Percentiles rank a stretch among this genome's conserved stretches.
phyloP scores from a whole-genome alignment of 2,329 filamentous ascomycete genomes.

The Alternaria tenuissima region DNA sequence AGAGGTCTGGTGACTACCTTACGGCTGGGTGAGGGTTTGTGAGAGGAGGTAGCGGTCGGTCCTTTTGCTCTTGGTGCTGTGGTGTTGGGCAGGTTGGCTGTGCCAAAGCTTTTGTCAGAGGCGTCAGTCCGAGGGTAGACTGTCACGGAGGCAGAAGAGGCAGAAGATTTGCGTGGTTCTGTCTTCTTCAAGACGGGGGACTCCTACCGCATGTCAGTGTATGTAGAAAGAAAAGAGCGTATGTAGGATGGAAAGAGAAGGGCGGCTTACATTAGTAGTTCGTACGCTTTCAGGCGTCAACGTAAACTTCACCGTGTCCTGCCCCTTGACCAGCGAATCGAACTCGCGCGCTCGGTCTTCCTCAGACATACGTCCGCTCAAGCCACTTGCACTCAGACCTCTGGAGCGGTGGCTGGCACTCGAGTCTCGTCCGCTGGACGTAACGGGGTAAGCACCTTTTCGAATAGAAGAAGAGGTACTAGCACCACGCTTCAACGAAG shows the following conservation, averaged over 20 bases:
- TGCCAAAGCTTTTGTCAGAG: slow-evolving; percentile 39
- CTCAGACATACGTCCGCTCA: slow-evolving; percentile 48
- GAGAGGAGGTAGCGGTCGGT: slow-evolving; percentile 22
- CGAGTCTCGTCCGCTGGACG: slow-evolving; percentile 46
- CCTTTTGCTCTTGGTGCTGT: slow-evolving; percentile 33
- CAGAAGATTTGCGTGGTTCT: slow-evolving; percentile 26
- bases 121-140: slow-evolving; percentile 45
- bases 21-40: slow-evolving; percentile 36
- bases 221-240: neutral
- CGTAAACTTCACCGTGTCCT: slow-evolving; percentile 61
- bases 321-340: slow-evolving; percentile 57
- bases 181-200: slow-evolving; percentile 28
- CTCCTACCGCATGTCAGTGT: slow-evolving; percentile 31
- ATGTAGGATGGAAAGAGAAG: neutral
- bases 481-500: slow-evolving; percentile 40
- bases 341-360: slow-evolving; percentile 55
- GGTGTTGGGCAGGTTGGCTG: slow-evolving; percentile 35
- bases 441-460: slow-evolving; percentile 40
- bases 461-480: slow-evolving; percentile 44
- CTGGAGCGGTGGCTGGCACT: slow-evolving; percentile 43
- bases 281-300: slow-evolving; percentile 58
- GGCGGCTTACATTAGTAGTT: slow-evolving; percentile 53
- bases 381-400: slow-evolving; percentile 24
- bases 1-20: slow-evolving; percentile 41
- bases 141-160: slow-evolving; percentile 33